Evolutionary conservation across 805 yeast species (phyloP), one percentile per base, ranked within the genome.

Genomic region (Candida broadrunensis): DNA sequence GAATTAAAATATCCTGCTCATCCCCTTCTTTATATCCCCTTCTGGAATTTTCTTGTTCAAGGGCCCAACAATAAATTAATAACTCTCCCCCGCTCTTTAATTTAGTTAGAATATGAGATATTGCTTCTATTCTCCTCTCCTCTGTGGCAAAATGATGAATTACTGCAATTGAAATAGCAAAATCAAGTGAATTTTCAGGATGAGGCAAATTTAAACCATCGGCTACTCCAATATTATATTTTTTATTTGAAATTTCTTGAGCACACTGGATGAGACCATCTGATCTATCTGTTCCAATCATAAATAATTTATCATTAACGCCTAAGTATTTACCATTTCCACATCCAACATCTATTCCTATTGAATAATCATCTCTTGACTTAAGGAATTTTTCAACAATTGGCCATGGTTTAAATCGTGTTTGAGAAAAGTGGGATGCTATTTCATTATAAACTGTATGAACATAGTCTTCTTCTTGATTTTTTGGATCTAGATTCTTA

Each of bases 371-470:
- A 0, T 57, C 44, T 51, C 78, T 76, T 1, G 61, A 50, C 9
- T 51, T 55, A 34, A 93, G 63, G 55, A 85, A 93, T 44, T 72
- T 61, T 38, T 86, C 87, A 19, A 93, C 99, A 16, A 89, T 81
- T 6, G 98, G 98, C 99, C 99, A 93, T 20, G 98, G 97, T 67
- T 86, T 91, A 65, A 90, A 93, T 36, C 99, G 64, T 0, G 99
- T 93, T 50, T 84, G 84, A 2, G 98, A 90, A 60, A 93, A 93
- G 60, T 93, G 99, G 8, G 82, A 51, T 0, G 99, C 98, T 21
- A 93, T 93, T 44, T 85, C 86, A 56, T 93, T 87, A 67, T 93
- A 93, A 9, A 93, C 96, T n/a, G 78, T 77, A 60, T 93, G 99
- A 1, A 93, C 99, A 55, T 78, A 83, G 37, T 74, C 73, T 36